These are phyloP conservation scores for Rubroboletus pulcherrimus DNA, from an alignment of 768 basidiomycete species.

Conservation along the genomic window DNA sequence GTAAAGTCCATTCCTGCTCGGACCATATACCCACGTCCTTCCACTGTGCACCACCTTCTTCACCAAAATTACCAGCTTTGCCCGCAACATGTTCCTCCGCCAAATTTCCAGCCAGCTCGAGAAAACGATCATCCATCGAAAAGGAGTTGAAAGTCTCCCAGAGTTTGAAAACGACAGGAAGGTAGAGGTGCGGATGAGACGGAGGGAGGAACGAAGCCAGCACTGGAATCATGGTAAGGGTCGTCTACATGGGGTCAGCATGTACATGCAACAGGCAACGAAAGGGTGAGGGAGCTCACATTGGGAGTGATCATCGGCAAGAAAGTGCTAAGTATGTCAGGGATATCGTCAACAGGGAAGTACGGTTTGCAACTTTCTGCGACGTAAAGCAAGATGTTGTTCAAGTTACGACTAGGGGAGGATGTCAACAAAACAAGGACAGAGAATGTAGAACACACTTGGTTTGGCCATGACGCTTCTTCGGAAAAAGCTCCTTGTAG, in stretches of 20 bases:
- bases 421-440: conserved; percentile 6
- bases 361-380: conserved; percentile 73
- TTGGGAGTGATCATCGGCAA: conserved; percentile 68
- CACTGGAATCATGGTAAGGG: conserved; percentile 70
- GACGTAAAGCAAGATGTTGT: conserved; percentile 69
- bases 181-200: conserved; percentile 59
- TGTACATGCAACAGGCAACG: neutral
- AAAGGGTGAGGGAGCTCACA: conserved; percentile 38
- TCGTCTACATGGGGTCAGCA: conserved; percentile 41
- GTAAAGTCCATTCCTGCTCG: conserved; percentile 74
- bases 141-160: conserved; percentile 80
- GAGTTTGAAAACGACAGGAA: conserved; percentile 67
- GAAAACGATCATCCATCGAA: conserved; percentile 67
- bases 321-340: conserved; percentile 67
- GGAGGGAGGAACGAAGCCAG: conserved; percentile 76
- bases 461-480: conserved; percentile 55
- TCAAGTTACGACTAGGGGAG: conserved; percentile 50
- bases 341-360: conserved; percentile 61
- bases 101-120: conserved; percentile 67
- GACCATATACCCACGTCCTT: conserved; percentile 90
- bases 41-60: conserved; percentile 57
- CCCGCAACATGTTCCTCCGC: conserved; percentile 74
- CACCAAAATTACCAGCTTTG: conserved; percentile 46
- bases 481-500: conserved; percentile 73
- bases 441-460: conserved; percentile 40